A percentile compares a stretch with the other conserved stretches of the same genome.
Evolutionary conservation across 2,329 filamentous ascomycete genomes (phyloP).

Genomic region (Talaromyces sp.): DNA sequence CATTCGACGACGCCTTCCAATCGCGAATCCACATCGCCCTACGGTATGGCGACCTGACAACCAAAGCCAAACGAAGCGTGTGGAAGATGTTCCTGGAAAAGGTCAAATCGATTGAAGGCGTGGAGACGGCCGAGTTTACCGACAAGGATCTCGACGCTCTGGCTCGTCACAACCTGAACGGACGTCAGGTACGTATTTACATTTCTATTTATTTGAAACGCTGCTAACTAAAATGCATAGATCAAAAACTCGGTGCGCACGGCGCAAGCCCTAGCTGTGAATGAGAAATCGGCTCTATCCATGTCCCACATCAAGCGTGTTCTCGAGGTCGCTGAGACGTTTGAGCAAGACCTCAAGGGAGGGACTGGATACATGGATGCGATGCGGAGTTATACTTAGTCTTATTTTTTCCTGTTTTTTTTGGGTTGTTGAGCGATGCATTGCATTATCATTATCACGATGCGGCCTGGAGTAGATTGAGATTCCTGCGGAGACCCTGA

Average conservation of each 20-base stretch:
- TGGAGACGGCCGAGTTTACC: conserved; percentile 44
- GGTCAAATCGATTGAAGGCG: conserved; percentile 61
- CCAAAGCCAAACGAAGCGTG: conserved; percentile 69
- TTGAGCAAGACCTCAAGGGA: conserved; percentile 78
- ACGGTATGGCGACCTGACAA: conserved; percentile 69
- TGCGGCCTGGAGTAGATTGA: background rate
- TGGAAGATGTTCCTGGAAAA: conserved; percentile 80
- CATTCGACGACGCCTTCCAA: conserved; percentile 88
- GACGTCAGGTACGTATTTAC: conserved; percentile 53
- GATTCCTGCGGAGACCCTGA: background rate
- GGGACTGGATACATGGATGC: conserved; percentile 76
- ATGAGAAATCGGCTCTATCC: conserved; percentile 64
- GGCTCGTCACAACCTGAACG: conserved; percentile 65
- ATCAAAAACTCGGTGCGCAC: conserved; percentile 88
- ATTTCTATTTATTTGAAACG: background rate
- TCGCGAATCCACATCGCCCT: conserved; percentile 82
- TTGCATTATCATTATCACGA: background rate
- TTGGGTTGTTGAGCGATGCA: background rate
- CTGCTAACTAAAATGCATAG: conserved; percentile 34
- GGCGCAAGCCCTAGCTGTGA: conserved; percentile 75
- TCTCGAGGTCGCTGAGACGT: conserved; percentile 76
- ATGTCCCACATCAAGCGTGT: conserved; percentile 80
- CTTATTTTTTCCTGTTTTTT: background rate
- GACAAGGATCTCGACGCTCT: conserved; percentile 64
- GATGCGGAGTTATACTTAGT: conserved; percentile 67